Conservation (phyloP, 2,329 filamentous ascomycete species). For the Cladophialophora immunda region DNA sequence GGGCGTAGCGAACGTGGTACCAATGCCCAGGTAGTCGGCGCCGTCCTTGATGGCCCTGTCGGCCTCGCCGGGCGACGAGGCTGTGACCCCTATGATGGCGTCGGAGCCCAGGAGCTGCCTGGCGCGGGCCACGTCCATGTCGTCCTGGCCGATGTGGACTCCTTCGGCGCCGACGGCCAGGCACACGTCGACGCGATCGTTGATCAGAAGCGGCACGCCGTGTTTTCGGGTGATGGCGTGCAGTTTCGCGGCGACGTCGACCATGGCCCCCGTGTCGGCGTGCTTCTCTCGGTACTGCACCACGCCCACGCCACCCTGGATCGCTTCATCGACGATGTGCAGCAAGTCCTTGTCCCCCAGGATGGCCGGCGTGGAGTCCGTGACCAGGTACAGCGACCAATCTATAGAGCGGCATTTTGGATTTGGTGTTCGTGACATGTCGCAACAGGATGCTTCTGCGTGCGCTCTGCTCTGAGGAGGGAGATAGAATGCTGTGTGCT, state of each 20-base stretch:
- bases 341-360: slow-evolving; percentile 76
- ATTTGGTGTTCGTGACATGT: slow-evolving; percentile 43
- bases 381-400: slow-evolving; percentile 89
- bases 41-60: slow-evolving; percentile 74
- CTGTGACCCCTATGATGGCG: slow-evolving; percentile 88
- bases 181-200: slow-evolving; percentile 90
- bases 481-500: neutral
- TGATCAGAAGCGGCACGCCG: slow-evolving; percentile 84
- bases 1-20: slow-evolving; percentile 84
- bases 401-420: slow-evolving; percentile 61
- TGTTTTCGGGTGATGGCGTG: slow-evolving; percentile 74
- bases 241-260: slow-evolving; percentile 74
- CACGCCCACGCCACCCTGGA: slow-evolving; percentile 81
- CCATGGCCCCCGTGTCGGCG: slow-evolving; percentile 74
- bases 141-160: slow-evolving; percentile 94
- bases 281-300: slow-evolving; percentile 93
- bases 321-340: slow-evolving; percentile 75
- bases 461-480: neutral
- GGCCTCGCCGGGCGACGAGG: slow-evolving; percentile 78
- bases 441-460: slow-evolving; percentile 9
- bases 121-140: slow-evolving; percentile 77
- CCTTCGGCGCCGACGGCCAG: slow-evolving; percentile 87
- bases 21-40: slow-evolving; percentile 91
- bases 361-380: slow-evolving; percentile 87
- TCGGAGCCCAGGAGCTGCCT: slow-evolving; percentile 75